These are phyloP conservation scores for Uronychia binucleata DNA, from an alignment of 73 alveolate species.

Conservation along the genomic window DNA sequence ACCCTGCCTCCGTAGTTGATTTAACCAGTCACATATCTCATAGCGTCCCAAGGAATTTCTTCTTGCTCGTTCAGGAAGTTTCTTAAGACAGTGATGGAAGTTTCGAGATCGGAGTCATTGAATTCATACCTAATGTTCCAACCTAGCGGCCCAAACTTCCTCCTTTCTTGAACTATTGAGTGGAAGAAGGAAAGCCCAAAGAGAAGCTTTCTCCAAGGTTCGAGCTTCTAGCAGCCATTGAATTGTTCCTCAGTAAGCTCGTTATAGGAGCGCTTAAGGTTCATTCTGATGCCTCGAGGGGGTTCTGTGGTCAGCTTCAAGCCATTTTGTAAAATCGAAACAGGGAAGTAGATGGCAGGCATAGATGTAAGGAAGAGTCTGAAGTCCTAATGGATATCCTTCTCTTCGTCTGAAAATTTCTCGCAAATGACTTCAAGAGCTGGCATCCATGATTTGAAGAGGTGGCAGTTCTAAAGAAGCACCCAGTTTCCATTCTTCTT, in stretches of 20 bases:
- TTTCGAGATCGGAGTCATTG: constrained; percentile 98
- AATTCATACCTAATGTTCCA: constrained; percentile 99
- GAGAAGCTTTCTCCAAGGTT: constrained; percentile 92
- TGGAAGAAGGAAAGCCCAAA: constrained; percentile 99
- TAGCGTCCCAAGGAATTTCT: constrained; percentile 98
- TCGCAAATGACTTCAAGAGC: constrained; percentile 90
- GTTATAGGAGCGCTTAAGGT: constrained; percentile 80
- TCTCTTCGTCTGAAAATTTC: constrained; percentile 78
- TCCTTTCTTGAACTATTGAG: constrained; percentile 96
- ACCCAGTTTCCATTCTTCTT: constrained; percentile 95
- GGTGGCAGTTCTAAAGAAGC: constrained; percentile 95
- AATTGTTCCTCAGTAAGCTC: constrained; percentile 82
- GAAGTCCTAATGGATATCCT: constrained; percentile 89
- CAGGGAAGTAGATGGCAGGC: constrained; percentile 99
- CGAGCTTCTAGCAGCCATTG: constrained; percentile 68
- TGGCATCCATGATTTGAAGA: constrained; percentile 98
- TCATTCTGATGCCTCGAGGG: constrained; percentile 80
- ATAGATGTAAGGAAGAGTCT: constrained; percentile 97
- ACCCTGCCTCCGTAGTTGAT: constrained; percentile 99
- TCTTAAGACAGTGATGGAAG: constrained; percentile 92
- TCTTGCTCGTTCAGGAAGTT: constrained; percentile 95
- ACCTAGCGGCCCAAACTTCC: constrained; percentile 99
- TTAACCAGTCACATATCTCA: constrained; percentile 96
- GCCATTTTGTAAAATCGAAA: constrained; percentile 96
- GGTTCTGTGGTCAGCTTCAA: constrained; percentile 99